These are phyloP conservation scores for Metschnikowia rubicola DNA, from an alignment of 805 yeast species.

Conservation along the genomic window DNA sequence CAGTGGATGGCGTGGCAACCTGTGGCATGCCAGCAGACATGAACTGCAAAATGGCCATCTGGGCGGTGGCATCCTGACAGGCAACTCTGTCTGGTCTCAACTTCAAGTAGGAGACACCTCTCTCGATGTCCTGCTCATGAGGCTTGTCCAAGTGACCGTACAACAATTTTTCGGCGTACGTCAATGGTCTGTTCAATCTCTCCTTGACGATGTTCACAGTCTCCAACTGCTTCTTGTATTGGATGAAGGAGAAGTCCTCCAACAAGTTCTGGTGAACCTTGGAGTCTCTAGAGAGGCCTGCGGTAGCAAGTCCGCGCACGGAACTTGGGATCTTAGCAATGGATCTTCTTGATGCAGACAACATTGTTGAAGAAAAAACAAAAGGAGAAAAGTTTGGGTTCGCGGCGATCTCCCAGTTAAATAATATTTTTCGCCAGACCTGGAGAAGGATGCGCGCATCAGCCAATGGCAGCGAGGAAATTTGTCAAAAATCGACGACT, in stretches of 20 bases:
- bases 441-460: constrained; percentile 13
- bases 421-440: constrained; percentile 11
- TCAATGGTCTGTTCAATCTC: constrained; percentile 82
- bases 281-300: constrained; percentile 22
- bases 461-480: constrained; percentile 25
- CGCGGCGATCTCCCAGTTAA: constrained; percentile 9
- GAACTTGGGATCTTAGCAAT: constrained; percentile 20
- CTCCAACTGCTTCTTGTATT: constrained; percentile 87
- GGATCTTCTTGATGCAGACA: constrained; percentile 41
- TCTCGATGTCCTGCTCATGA: constrained; percentile 74
- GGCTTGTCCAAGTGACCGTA: constrained; percentile 96
- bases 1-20: constrained; percentile 93
- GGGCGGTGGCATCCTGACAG: constrained; percentile 98
- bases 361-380: constrained; percentile 26
- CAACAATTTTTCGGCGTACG: constrained; percentile 91
- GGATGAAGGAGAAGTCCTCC: constrained; percentile 81
- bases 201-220: constrained; percentile 80
- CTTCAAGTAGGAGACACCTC: constrained; percentile 90
- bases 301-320: constrained; percentile 22
- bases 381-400: constrained; percentile 1
- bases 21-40: constrained; percentile 92
- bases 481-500: constrained; percentile 16
- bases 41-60: constrained; percentile 95
- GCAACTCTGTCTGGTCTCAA: constrained; percentile 97
- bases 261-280: constrained; percentile 61